These are phyloP conservation scores for Hemisphaericaspora xylanilytica DNA, from an alignment of 1,139 yeast genomes.

Conservation along the genomic window DNA sequence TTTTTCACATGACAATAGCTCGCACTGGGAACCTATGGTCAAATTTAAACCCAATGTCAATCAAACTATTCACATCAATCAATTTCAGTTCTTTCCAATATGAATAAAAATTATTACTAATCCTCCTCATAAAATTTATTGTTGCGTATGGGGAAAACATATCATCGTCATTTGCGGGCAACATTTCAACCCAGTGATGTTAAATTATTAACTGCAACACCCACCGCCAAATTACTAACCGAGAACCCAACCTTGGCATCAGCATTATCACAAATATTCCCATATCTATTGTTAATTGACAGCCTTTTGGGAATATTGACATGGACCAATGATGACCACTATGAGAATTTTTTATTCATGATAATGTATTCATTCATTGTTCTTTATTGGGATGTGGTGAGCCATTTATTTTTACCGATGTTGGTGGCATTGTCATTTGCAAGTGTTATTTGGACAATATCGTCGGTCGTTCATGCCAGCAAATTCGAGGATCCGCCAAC, in stretches of 20 bases:
- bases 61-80: too few relatives aligned
- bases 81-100: too few relatives aligned
- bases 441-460: conserved; percentile 46
- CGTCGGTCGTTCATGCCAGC: conserved; percentile 43
- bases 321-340: conserved; percentile 57
- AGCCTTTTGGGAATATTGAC: conserved; percentile 45
- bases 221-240: conserved; percentile 30
- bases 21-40: conserved; percentile 1
- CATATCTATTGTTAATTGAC: conserved; percentile 47
- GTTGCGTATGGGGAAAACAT: background rate
- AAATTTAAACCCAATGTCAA: too few relatives aligned
- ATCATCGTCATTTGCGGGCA: conserved; percentile 12
- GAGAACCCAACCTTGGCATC: conserved; percentile 49
- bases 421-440: conserved; percentile 34
- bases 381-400: conserved; percentile 44
- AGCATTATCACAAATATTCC: conserved; percentile 48
- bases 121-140: too few relatives aligned
- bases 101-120: too few relatives aligned
- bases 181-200: conserved; percentile 38
- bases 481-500: conserved; percentile 51
- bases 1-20: too few relatives aligned
- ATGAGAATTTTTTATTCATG: conserved; percentile 45
- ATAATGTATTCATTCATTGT: conserved; percentile 39
- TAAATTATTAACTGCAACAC: conserved; percentile 25
- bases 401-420: conserved; percentile 39